phyloP scores from a whole-genome alignment of 495 filamentous ascomycete genomes.

The Lasiosphaeriaceae sp. region DNA sequence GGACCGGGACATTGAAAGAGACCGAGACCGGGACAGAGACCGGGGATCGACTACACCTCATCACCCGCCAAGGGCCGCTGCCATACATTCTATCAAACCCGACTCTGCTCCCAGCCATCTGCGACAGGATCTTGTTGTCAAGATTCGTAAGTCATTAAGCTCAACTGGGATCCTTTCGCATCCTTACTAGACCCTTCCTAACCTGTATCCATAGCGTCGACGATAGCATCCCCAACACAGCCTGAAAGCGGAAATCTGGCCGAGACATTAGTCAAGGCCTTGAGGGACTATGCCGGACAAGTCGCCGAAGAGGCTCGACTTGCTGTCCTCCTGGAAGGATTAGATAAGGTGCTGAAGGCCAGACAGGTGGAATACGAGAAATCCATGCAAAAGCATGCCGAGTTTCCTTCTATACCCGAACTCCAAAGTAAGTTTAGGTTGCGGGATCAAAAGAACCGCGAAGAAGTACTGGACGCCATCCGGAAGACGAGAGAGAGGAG shows the following conservation, averaged over 20 bases:
- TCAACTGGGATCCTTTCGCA: not conserved
- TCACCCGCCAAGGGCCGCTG: not conserved
- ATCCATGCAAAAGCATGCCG: conserved; percentile 18
- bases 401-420: conserved; percentile 29
- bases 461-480: not conserved
- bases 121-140: not conserved
- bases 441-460: conserved; percentile 1
- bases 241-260: not conserved
- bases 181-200: not conserved
- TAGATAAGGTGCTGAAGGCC: conserved; percentile 11
- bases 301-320: conserved; percentile 1
- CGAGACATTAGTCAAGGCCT: not conserved
- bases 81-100: not conserved
- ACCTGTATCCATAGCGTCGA: not conserved
- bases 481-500: not conserved
- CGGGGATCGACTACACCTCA: not conserved
- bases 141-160: not conserved
- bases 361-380: conserved; percentile 24
- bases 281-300: not conserved
- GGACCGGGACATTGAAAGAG: conserved; percentile 1
- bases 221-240: not conserved
- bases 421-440: conserved; percentile 20
- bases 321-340: conserved; percentile 2
- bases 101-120: not conserved
- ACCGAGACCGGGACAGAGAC: conserved; percentile 8